A percentile compares a stretch with the other conserved stretches of the same genome.
Conservation (phyloP, 306 rosid genomes). For the Vachellia collinsii region DNA sequence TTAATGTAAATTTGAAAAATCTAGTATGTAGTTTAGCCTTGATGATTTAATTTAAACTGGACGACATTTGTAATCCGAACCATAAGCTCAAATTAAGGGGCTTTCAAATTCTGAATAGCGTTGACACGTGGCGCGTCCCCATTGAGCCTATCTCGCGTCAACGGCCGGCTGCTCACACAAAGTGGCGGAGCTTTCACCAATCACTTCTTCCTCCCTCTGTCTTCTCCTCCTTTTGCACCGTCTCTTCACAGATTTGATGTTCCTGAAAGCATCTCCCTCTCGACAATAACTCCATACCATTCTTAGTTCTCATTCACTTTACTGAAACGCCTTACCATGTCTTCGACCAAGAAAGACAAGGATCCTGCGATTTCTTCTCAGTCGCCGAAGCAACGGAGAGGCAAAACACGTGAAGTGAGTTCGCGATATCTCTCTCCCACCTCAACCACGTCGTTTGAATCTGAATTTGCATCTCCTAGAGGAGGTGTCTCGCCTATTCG, state of each 20-base stretch:
- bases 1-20: too few relatives aligned
- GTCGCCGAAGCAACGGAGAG: conserved; percentile 51
- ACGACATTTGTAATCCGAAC: neutral
- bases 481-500: conserved; percentile 52
- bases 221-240: neutral
- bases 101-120: neutral
- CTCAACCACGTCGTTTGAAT: conserved; percentile 39
- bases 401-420: conserved; percentile 55
- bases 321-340: neutral
- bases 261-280: neutral
- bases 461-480: conserved; percentile 38
- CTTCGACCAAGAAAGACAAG: conserved; percentile 45
- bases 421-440: conserved; percentile 55
- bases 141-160: neutral
- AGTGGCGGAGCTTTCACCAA: conserved; percentile 32
- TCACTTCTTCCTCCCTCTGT: neutral
- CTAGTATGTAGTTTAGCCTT: too few relatives aligned
- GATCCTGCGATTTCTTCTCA: conserved; percentile 38
- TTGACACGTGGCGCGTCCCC: neutral
- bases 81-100: neutral
- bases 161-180: conserved; percentile 32
- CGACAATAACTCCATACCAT: neutral
- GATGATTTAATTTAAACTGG: neutral
- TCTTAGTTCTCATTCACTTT: neutral
- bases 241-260: neutral